Base-by-base conservation (phyloP, 2,329 filamentous ascomycete species). In the Hypocreales sp. region DNA sequence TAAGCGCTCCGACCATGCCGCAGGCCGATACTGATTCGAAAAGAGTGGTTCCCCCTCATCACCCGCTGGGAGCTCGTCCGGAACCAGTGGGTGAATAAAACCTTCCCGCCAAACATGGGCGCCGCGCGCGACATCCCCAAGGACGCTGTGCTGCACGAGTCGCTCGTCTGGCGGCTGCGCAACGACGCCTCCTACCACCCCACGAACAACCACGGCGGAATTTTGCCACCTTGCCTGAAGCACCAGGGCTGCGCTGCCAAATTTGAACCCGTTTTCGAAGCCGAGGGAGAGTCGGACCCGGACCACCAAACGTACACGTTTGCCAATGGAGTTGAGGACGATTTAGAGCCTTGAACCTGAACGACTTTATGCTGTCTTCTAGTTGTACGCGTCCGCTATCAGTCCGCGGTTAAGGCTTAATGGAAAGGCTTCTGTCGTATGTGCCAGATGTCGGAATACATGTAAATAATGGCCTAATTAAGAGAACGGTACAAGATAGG, bases 41-140 rank as follows among this genome's bases (percentile, higher is more conserved):
- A n/a, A 53, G 56, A 59, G 44, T 51, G 39, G 29, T 36, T 57
- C 1, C 56, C 56, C 1, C 36, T 54, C 30, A 44, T 58, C 21
- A 54, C 48, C 0, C 52, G 56, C 4, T 57, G 51, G 51, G 55
- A 60, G 24, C 38, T 59, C 12, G 40, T 44, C 8, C 30, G 39
- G 13, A 41, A 41, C 15, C 30, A 36, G 8, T 55, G 49, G 51
- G 38, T 40, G 9, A 44, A 52, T 8, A 38, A 50, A 4, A 46
- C 49, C 16, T 56, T 53, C 28, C 53, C 52, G 3, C 48, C 53
- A 16, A 57, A 58, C 36, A 38, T 25, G 8, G 55, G 53, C 7
- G 31, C 35, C 2, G 33, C 45, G 4, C 51, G 55, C 5, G 55
- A 58, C 19, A 56, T 58, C 10, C 55, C 55, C 0, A 35, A 32